Evolutionary conservation across 768 basidiomycete genomes (phyloP), one percentile per base, ranked within the genome.

Genomic region (Russula sp.): DNA sequence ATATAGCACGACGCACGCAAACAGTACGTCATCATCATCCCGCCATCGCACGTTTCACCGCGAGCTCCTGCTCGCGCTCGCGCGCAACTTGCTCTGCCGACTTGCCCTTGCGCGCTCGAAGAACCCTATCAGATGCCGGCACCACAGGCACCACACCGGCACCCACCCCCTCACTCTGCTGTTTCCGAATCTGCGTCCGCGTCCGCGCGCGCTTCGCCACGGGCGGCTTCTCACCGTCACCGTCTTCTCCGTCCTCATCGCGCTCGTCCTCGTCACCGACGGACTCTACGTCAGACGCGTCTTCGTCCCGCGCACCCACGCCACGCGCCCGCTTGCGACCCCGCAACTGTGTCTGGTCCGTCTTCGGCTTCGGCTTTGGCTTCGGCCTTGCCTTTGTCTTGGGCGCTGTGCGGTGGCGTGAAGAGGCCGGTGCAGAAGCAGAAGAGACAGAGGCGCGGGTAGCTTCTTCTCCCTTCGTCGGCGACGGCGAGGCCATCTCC

Each of bases 101-200:
- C 55, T 62, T 66, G 47, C 35, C 52, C 22, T 59, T 64, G 34
- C 61, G 66, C 20, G 60, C 42, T n/a, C 66, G 66, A 22, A 67
- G 64, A 13, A 65, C 63, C 27, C 66, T 42, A 54, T 63, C 67
- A 10, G 67, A 66, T 31, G 55, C 45, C 20, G 67, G 65, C 13
- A n/a, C 57, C 18, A 22, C 45, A 27, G 27, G 27, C 27, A 27
- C 27, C 27, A 27, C 27, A 2, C 27, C 27, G 27, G 0, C 27
- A 27, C 3, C 27, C 27, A 27, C 27, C 27, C 27, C 27, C 27
- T 27, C 27, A 78, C 70, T 68, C 71, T 52, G 70, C 71, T 37
- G 35, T 4, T 37, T 61, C 66, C 44, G 62, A 60, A 31, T 62
- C 65, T n/a, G 66, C 69, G 58, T 34, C 3, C 44, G 51, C 31